These are phyloP conservation scores for Gaertneriomyces sp. DNA, from an alignment of 192 early-diverging fungal genomes.

Conservation along the genomic window DNA sequence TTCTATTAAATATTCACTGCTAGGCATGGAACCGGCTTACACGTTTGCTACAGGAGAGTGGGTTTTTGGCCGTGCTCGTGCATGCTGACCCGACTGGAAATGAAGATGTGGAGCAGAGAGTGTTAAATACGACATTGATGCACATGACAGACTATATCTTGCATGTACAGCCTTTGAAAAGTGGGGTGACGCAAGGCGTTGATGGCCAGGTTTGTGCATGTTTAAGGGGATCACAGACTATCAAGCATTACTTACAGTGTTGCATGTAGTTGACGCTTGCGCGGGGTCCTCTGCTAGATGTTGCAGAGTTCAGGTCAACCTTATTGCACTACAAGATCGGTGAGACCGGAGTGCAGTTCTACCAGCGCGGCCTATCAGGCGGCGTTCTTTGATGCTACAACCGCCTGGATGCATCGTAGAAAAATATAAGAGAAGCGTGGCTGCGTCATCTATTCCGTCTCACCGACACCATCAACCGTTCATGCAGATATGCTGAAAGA, in stretches of 20 bases:
- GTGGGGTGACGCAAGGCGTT: slow-evolving; percentile 27
- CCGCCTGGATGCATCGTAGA: too few relatives aligned
- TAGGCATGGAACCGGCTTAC: neutral
- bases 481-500: too few relatives aligned
- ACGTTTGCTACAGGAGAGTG: slow-evolving; percentile 7
- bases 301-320: slow-evolving; percentile 8
- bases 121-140: neutral
- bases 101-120: slow-evolving; percentile 2
- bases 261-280: slow-evolving; percentile 13
- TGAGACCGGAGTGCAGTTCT: slow-evolving; percentile 25
- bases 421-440: too few relatives aligned
- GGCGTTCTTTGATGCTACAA: slow-evolving; percentile 14
- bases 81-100: slow-evolving; percentile 21
- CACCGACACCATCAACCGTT: too few relatives aligned
- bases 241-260: neutral
- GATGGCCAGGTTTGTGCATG: slow-evolving; percentile 19
- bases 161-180: slow-evolving; percentile 19
- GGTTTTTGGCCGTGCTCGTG: slow-evolving; percentile 17
- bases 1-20: neutral
- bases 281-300: slow-evolving; percentile 19
- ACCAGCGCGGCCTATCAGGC: slow-evolving; percentile 23
- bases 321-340: slow-evolving; percentile 22
- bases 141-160: slow-evolving; percentile 19
- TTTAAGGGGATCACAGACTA: neutral
- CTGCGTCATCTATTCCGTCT: too few relatives aligned